phyloP scores from a whole-genome alignment of 2,329 filamentous ascomycete genomes.

The Nemania diffusa region DNA sequence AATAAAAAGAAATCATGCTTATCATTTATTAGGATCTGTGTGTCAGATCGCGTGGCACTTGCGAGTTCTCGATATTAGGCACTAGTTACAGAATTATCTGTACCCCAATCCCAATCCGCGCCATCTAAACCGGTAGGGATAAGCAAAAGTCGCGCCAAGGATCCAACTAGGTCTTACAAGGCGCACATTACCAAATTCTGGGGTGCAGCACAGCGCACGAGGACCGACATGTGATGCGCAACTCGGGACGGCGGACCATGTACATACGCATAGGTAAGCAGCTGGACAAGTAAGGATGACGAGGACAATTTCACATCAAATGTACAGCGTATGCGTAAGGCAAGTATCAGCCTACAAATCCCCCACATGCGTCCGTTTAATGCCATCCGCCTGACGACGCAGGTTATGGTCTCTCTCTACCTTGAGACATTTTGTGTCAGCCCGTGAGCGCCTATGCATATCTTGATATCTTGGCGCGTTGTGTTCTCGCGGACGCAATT shows the following conservation, averaged over 20 bases:
- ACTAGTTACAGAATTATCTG: background rate
- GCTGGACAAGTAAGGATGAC: conserved; percentile 3
- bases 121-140: conserved; percentile 4
- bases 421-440: conserved; percentile 3
- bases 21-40: background rate
- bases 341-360: conserved; percentile 3
- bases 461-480: conserved; percentile 16
- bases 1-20: too few relatives aligned
- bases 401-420: background rate
- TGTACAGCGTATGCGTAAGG: background rate
- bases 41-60: background rate
- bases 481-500: background rate
- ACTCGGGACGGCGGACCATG: background rate
- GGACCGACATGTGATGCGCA: background rate
- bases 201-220: conserved; percentile 26
- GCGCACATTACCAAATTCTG: conserved; percentile 25
- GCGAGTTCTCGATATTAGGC: background rate
- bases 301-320: background rate
- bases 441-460: conserved; percentile 18
- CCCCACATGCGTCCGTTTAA: conserved; percentile 1
- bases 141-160: background rate
- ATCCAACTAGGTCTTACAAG: conserved; percentile 25
- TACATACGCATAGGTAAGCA: background rate
- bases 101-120: too few relatives aligned
- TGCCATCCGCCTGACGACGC: background rate